phyloP scores from a whole-genome alignment of 2,329 filamentous ascomycete genomes.

The Colletotrichum scovillei region DNA sequence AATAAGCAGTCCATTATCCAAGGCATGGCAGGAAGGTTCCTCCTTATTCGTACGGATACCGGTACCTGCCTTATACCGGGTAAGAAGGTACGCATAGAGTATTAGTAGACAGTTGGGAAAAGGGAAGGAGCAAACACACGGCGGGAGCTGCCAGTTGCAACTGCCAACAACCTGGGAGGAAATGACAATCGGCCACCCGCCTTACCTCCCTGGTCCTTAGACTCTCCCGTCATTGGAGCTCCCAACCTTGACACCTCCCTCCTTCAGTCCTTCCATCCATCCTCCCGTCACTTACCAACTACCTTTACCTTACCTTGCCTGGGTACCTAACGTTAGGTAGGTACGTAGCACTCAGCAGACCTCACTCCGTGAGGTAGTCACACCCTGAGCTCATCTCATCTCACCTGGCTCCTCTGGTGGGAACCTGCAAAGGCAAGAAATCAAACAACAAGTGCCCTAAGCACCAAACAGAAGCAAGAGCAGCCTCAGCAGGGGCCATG shows the following conservation, averaged over 20 bases:
- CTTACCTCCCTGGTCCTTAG: background rate
- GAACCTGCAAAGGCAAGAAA: background rate
- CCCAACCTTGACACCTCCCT: background rate
- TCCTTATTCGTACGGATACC: too few relatives aligned
- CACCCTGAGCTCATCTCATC: background rate
- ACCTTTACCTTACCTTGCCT: background rate
- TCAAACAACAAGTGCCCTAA: background rate
- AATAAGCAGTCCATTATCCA: conserved; percentile 18
- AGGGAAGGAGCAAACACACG: background rate
- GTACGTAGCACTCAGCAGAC: background rate
- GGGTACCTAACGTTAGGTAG: too few relatives aligned
- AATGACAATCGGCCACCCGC: conserved; percentile 8
- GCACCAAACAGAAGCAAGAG: conserved; percentile 11
- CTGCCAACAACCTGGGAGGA: background rate
- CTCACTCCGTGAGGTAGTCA: background rate
- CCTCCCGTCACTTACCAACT: background rate
- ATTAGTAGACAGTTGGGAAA: background rate
- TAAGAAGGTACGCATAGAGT: too few relatives aligned
- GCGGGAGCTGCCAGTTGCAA: background rate
- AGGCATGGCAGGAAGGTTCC: background rate
- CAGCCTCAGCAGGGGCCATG: conserved; percentile 19
- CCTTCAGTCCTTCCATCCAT: background rate
- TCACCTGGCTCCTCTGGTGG: background rate
- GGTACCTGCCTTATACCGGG: too few relatives aligned
- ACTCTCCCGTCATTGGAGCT: background rate